Base-by-base conservation (phyloP, 148 eudicot genomes). In the Arbutus unedo region DNA sequence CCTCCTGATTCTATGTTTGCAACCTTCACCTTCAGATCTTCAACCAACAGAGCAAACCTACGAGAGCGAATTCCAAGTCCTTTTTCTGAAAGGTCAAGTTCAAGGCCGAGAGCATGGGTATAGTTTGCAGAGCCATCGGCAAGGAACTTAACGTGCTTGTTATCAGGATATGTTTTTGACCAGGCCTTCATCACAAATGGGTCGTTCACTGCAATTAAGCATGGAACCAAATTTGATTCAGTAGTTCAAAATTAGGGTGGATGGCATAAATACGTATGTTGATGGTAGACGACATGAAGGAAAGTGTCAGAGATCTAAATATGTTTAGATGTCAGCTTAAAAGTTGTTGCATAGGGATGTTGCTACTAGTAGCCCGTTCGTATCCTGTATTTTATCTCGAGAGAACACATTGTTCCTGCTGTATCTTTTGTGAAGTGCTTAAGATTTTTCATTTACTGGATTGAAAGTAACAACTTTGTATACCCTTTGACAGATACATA, bases 151-250 rank as follows among this genome's bases (percentile, higher is more conserved):
- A 83, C 88, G 67, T 82, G 78, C 81, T 86, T 86, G 74, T 79
- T 79, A 10, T 86, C 85, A 0, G 83, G 77, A 53, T 4, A 83
- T 5, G 85, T 79, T 78, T 86, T 82, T n/a, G 79, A 77, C 88
- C 83, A 86, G 16, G 82, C 83, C 83, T 82, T 83, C 88, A 83
- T 78, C 83, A 84, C 86, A 84, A 79, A 83, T 18, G 85, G 85
- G 57, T 83, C 85, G 68, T 83, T 86, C 47, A 82, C 85, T 85
- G 85, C 71, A 74, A 60, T 70, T 50, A 21, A 16, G 21, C 18
- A 83, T 10, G 9, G 6, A 64, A 45, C 51, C 10, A 41, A 1
- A 55, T 31, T 48, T 15, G 13, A 80, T 14, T 51, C 45, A 80
- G 82, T 10, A 50, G 75, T 66, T 66, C 31, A 57, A 68, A 73